Conservation (phyloP, 306 rosid genomes). For the Castanea crenata region DNA sequence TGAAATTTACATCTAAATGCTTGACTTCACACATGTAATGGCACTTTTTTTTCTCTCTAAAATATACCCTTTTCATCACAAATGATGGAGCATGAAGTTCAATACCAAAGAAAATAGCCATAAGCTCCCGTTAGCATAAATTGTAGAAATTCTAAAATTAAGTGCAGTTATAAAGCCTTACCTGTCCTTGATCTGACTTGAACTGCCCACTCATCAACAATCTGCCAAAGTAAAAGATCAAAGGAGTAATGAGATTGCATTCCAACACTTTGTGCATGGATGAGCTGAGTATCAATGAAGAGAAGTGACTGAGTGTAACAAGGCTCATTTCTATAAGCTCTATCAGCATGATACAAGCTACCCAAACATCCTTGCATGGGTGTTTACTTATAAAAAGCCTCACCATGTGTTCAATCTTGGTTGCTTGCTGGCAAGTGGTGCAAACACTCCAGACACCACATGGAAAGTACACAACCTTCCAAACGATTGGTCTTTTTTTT, state of each 20-base stretch:
- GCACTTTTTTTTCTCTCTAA: background rate
- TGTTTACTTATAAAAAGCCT: constrained; percentile 22
- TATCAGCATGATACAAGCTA: constrained; percentile 18
- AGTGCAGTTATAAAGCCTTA: constrained; percentile 20
- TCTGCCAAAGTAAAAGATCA: constrained; percentile 41
- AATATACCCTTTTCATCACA: background rate
- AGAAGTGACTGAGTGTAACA: constrained; percentile 5
- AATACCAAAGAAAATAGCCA: constrained; percentile 8
- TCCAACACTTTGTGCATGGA: background rate
- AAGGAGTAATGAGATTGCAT: background rate
- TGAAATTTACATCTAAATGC: background rate
- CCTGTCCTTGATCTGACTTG: constrained; percentile 82
- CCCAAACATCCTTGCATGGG: constrained; percentile 28
- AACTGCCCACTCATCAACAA: constrained; percentile 80
- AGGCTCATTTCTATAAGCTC: constrained; percentile 9
- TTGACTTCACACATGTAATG: background rate
- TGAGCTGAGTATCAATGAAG: background rate
- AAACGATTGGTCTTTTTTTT: background rate
- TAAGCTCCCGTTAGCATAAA: background rate
- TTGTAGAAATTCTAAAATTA: constrained; percentile 13
- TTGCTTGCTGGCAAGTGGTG: constrained; percentile 70
- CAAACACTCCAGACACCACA: constrained; percentile 40
- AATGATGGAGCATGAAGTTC: background rate
- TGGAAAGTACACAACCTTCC: constrained; percentile 57
- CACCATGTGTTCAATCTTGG: constrained; percentile 33